These are phyloP conservation scores for Eucalyptus marginata DNA, from an alignment of 345 rosid genomes.

Conservation along the genomic window DNA sequence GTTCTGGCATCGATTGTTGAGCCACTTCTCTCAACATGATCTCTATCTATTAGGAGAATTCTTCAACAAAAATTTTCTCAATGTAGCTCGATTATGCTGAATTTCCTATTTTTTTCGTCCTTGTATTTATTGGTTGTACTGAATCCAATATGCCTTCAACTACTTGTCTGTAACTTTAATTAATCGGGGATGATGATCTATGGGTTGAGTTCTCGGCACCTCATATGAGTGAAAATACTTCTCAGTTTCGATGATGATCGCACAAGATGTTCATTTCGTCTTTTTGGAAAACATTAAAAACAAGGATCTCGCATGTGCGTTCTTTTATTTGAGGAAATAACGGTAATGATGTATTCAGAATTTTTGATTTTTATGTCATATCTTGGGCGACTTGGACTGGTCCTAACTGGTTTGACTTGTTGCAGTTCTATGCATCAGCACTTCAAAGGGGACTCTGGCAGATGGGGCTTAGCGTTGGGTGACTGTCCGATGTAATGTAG, in stretches of 20 bases:
- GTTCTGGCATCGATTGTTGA: conserved; percentile 84
- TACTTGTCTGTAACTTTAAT: background rate
- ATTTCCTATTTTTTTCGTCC: background rate
- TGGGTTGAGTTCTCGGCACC: background rate
- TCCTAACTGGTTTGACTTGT: background rate
- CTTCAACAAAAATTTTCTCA: background rate
- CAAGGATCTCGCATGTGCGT: background rate
- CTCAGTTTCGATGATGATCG: no score
- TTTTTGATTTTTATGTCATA: background rate
- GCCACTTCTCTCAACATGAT: conserved; percentile 14
- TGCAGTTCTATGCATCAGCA: conserved; percentile 93
- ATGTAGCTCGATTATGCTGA: background rate
- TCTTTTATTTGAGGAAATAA: conserved; percentile 91
- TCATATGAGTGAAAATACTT: background rate
- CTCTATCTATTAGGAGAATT: background rate
- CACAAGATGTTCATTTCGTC: no score
- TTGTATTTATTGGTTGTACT: background rate
- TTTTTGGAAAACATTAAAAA: no score
- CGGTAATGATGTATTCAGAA: conserved; percentile 10
- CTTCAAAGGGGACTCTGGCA: conserved; percentile 64
- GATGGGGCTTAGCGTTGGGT: conserved; percentile 41
- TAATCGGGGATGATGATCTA: background rate
- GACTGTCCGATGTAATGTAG: background rate
- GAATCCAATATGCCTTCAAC: background rate
- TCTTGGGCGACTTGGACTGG: background rate